Percentiles rank a stretch among this genome's conserved stretches.
Conservation (phyloP, 1,284 basidiomycete genomes). For the Moesziomyces aphidis region DNA sequence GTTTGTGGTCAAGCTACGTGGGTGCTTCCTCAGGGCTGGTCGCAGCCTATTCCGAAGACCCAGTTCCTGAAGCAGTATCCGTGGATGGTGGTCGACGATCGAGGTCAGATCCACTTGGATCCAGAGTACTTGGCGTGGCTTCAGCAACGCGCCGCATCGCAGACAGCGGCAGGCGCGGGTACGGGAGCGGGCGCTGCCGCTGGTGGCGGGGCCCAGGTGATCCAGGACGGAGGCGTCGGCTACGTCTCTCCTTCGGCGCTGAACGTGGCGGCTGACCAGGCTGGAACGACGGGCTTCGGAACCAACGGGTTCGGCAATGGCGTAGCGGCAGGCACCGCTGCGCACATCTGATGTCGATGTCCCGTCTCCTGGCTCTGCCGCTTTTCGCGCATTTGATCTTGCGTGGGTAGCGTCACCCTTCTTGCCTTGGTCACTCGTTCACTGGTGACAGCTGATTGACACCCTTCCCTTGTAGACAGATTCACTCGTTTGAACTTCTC, state of each 20-base stretch:
- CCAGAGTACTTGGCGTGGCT: constrained; percentile 27
- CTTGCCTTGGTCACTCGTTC: background rate
- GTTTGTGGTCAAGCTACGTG: constrained; percentile 22
- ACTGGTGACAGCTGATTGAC: too few relatives aligned
- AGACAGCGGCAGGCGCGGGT: background rate
- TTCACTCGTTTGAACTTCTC: too few relatives aligned
- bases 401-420: background rate
- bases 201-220: background rate
- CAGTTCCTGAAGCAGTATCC: constrained; percentile 45
- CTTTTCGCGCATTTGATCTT: too few relatives aligned
- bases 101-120: constrained; percentile 23
- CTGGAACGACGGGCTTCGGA: constrained; percentile 10
- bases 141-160: constrained; percentile 13
- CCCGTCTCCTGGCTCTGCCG: background rate
- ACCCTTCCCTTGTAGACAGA: too few relatives aligned
- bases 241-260: constrained; percentile 15
- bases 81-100: constrained; percentile 25
- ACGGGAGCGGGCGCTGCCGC: background rate
- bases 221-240: constrained; percentile 24
- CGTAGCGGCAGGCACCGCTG: constrained; percentile 19
- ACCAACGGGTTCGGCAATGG: constrained; percentile 22
- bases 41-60: constrained; percentile 40
- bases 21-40: constrained; percentile 31
- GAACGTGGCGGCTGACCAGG: constrained; percentile 6
- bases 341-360: constrained; percentile 9